These are phyloP conservation scores for Psidium friedrichsthalianum DNA, from an alignment of 345 rosid species.

Conservation along the genomic window DNA sequence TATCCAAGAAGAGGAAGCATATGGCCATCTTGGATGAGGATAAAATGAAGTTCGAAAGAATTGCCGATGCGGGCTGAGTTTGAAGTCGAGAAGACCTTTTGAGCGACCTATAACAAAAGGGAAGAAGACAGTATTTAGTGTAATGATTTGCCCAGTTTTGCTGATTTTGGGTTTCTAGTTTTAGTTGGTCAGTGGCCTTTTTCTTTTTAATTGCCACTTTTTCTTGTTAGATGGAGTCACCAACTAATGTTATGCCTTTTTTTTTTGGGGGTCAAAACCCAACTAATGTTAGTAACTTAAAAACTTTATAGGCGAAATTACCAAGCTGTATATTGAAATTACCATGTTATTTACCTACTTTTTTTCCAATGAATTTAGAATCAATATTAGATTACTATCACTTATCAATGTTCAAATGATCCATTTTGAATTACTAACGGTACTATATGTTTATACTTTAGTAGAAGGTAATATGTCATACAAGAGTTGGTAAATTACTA, in stretches of 20 bases:
- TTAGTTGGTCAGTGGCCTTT: neutral
- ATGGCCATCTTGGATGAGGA: conserved; percentile 41
- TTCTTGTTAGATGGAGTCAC: neutral
- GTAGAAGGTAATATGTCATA: neutral
- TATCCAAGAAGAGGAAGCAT: conserved; percentile 59
- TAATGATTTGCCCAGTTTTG: neutral
- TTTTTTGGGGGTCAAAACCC: too few species aligned
- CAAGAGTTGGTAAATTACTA: neutral
- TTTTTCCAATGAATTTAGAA: neutral
- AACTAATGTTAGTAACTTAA: neutral
- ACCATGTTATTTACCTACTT: neutral
- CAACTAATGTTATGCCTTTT: neutral
- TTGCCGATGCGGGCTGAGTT: conserved; percentile 3
- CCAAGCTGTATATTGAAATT: neutral
- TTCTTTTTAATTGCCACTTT: neutral
- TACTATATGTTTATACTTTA: neutral
- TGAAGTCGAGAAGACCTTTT: neutral
- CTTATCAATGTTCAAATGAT: neutral
- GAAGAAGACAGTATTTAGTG: too few species aligned
- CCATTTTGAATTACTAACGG: neutral
- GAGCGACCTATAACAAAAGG: neutral
- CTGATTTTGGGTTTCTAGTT: neutral
- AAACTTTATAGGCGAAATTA: neutral
- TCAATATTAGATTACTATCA: neutral
- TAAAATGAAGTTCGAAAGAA: conserved; percentile 41